Conservation (phyloP, 176 grass and related monocot species). For the Saccharum spontaneum region DNA sequence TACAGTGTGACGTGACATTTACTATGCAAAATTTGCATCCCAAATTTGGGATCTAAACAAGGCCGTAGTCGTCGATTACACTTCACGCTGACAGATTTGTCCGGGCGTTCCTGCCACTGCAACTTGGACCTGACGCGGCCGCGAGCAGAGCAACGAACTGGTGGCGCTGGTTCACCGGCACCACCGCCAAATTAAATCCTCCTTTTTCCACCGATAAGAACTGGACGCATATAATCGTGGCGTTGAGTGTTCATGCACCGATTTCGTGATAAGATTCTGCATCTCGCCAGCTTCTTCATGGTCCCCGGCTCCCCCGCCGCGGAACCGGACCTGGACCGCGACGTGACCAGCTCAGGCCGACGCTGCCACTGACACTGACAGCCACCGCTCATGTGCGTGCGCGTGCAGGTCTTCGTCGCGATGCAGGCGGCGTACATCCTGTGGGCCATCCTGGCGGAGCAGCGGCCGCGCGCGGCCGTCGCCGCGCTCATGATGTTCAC, state of each 20-base stretch:
- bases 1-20: too few species aligned
- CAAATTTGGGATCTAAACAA: too few species aligned
- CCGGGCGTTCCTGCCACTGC: neutral
- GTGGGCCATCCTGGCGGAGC: constrained; percentile 82
- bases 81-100: neutral
- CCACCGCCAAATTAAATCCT: neutral
- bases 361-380: neutral
- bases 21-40: too few species aligned
- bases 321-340: neutral
- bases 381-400: neutral
- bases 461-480: constrained; percentile 60
- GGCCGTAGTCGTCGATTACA: neutral
- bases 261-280: constrained; percentile 33
- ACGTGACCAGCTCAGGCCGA: neutral
- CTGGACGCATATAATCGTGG: neutral
- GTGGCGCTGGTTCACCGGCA: neutral
- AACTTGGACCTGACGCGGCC: neutral
- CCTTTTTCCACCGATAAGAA: constrained; percentile 18
- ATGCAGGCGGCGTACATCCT: constrained; percentile 92
- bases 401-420: constrained; percentile 73
- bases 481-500: constrained; percentile 95
- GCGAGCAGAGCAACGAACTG: neutral
- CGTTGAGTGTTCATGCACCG: neutral
- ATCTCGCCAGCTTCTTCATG: neutral
- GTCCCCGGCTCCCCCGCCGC: neutral